Conservation (phyloP, 139 green algal species). For the Diplosphaera chodatii region DNA sequence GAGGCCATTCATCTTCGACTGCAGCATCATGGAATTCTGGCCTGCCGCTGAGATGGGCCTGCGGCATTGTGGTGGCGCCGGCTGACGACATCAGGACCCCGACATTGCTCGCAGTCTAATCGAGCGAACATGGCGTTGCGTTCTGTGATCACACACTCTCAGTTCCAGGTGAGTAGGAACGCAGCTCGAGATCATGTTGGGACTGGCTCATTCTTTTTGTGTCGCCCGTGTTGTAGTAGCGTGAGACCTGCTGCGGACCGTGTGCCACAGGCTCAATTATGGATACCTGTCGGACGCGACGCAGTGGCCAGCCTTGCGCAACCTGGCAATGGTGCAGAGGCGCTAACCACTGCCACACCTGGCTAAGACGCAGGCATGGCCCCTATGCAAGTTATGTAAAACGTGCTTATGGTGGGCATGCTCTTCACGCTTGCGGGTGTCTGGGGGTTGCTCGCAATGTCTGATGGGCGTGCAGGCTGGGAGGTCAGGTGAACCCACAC, state of each 20-base stretch:
- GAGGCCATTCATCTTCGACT: conserved; percentile 6
- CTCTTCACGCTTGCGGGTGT: too few species aligned
- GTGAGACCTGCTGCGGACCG: background rate
- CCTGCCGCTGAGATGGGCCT: background rate
- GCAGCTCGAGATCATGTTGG: too few species aligned
- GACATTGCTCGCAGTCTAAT: conserved; percentile 3
- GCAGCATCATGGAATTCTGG: background rate
- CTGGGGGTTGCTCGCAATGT: too few species aligned
- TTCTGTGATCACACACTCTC: background rate
- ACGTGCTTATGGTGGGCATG: background rate
- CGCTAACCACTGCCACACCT: background rate
- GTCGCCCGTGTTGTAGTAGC: too few species aligned
- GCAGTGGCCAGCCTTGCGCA: background rate
- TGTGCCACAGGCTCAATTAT: conserved; percentile 2
- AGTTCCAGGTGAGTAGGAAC: background rate
- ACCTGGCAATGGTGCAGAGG: background rate
- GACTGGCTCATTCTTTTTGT: too few species aligned
- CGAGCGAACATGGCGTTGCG: background rate
- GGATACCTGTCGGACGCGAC: background rate
- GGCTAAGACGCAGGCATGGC: background rate
- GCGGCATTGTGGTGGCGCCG: background rate
- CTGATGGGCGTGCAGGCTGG: too few species aligned
- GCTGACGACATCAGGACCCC: conserved; percentile 4
- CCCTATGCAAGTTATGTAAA: background rate
- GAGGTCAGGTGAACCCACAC: too few species aligned